Base-by-base conservation (phyloP, 2,329 filamentous ascomycete genomes). In the Gyromitra esculenta region DNA sequence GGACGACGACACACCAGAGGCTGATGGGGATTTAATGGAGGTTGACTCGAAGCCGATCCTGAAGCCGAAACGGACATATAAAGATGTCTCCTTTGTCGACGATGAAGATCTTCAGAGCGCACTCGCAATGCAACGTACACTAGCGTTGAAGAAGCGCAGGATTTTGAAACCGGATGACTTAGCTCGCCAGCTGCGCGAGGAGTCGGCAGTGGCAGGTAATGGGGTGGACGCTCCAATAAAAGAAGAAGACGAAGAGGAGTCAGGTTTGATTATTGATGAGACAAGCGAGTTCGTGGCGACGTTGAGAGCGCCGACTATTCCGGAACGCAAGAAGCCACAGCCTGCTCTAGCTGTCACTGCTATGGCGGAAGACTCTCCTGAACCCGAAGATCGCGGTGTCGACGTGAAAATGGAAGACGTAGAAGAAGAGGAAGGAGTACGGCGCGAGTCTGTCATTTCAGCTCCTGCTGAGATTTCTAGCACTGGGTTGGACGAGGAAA, bases 241-340 rank as follows among this genome's bases (percentile, higher is more conserved):
- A 1, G 85, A 84, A 15, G 85, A 86, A 0, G 85, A 85, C 21
- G 86, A 87, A 54, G 86, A 88, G 63, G 85, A 85, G 50, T 86
- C 85, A 1, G 95, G 94, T 0, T 86, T 99, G 1, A 88, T 97
- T n/a, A 94, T 99, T 73, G 95, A 97, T 77, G 95, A 97, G 82
- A 97, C 95, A 0, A 94, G 94, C 0, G 94, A 97, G 81, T 99
- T 99, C 81, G 92, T 99, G 35, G 91, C 94, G 35, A 93, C 93
- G 67, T 84, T 99, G 71, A 91, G 91, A 81, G 91, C 91, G 73
- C 89, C 91, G 9, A 87, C 85, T 1, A 83, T 87, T 8, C 85
- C 87, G 81, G 85, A 91, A 83, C 84, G 87, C 81, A 78, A 86
- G 82, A 75, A 69, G n/a, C 76, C 79, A 37, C 50, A 54, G 35